Evolutionary conservation across 148 eudicot species (phyloP).

Genomic region (Talinum fruticosum): DNA sequence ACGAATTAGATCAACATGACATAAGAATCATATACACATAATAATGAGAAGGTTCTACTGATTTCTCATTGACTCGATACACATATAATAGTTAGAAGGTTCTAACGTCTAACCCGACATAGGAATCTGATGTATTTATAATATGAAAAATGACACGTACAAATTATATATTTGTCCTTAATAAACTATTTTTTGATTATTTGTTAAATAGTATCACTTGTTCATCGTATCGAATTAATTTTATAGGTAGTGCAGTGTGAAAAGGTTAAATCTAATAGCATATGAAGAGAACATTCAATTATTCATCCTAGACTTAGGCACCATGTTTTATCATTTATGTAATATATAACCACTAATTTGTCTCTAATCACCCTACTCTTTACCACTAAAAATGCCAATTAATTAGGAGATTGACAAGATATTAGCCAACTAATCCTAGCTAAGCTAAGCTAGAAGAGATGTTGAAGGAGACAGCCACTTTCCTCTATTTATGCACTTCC

Average conservation of each 20-base stretch:
- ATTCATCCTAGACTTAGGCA: not conserved
- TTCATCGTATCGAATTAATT: too few species aligned
- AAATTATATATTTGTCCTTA: too few species aligned
- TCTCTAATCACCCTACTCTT: not conserved
- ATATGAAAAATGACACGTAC: too few species aligned
- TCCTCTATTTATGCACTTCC: conserved; percentile 8
- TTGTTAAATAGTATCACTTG: too few species aligned
- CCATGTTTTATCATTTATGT: not conserved
- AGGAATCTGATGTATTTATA: too few species aligned
- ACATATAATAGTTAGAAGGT: too few species aligned
- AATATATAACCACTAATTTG: not conserved
- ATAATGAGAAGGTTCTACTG: too few species aligned
- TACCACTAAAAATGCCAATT: not conserved
- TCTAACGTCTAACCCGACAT: too few species aligned
- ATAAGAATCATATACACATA: too few species aligned
- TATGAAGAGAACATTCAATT: not conserved
- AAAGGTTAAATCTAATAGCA: not conserved
- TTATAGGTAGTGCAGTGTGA: not conserved
- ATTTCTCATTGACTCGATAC: too few species aligned
- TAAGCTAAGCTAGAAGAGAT: not conserved
- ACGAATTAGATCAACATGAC: too few species aligned
- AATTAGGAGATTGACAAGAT: not conserved
- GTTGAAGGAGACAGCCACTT: conserved; percentile 12
- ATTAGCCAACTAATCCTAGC: conserved; percentile 12
- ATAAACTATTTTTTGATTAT: too few species aligned